phyloP scores from a whole-genome alignment of 768 basidiomycete genomes.

The Steccherinum ochraceum region DNA sequence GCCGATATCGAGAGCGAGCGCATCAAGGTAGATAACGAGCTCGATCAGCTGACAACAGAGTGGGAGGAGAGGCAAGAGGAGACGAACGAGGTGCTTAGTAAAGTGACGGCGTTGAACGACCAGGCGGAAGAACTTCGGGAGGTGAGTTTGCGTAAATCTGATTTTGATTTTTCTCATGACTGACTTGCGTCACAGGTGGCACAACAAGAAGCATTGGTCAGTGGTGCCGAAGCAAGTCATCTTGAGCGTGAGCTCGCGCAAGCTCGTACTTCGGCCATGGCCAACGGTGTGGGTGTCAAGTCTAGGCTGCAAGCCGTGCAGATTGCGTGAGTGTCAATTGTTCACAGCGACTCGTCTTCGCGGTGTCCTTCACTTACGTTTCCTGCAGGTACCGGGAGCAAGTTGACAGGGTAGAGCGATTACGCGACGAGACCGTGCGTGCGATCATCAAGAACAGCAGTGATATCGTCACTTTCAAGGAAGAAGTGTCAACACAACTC shows the following conservation, averaged over 20 bases:
- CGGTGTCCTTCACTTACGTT: neutral
- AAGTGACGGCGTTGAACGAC: conserved; percentile 60
- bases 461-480: conserved; percentile 78
- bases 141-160: conserved; percentile 33
- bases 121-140: conserved; percentile 81
- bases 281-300: conserved; percentile 80
- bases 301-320: conserved; percentile 70
- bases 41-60: conserved; percentile 68
- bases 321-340: conserved; percentile 59
- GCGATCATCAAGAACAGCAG: conserved; percentile 81
- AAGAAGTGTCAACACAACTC: conserved; percentile 67
- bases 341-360: conserved; percentile 6
- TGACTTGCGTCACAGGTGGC: conserved; percentile 45
- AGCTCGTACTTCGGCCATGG: conserved; percentile 68
- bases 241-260: conserved; percentile 69
- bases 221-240: conserved; percentile 57
- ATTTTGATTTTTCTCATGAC: neutral
- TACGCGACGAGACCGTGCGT: conserved; percentile 75
- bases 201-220: conserved; percentile 66
- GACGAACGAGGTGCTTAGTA: conserved; percentile 65
- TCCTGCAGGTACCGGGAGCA: conserved; percentile 75
- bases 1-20: conserved; percentile 64
- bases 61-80: conserved; percentile 83
- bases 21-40: conserved; percentile 66
- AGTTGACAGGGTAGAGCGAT: conserved; percentile 62